A percentile compares a stretch with the other conserved stretches of the same genome.
These are phyloP conservation scores for Penicillium sp. DNA, from an alignment of 2,329 filamentous ascomycete species.

Conservation along the genomic window DNA sequence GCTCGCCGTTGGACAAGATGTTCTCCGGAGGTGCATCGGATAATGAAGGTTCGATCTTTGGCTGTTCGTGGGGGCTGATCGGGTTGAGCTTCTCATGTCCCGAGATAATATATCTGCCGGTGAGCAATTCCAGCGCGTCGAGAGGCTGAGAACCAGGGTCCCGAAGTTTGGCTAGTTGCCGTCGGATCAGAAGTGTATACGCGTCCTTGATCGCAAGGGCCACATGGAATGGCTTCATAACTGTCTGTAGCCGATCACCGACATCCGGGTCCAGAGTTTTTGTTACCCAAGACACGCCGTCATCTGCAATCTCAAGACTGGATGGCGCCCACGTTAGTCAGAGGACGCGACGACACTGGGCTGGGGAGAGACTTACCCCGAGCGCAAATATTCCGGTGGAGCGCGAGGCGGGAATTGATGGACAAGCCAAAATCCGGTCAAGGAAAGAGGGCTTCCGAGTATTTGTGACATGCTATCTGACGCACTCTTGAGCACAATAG, in stretches of 20 bases:
- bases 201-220: conserved; percentile 38
- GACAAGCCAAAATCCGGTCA: conserved; percentile 62
- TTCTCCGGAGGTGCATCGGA: conserved; percentile 17
- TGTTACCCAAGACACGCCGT: conserved; percentile 31
- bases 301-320: conserved; percentile 33
- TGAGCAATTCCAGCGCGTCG: conserved; percentile 17
- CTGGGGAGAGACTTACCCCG: conserved; percentile 53
- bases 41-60: conserved; percentile 21
- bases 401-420: conserved; percentile 61
- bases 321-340: conserved; percentile 18
- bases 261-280: conserved; percentile 32
- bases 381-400: conserved; percentile 61
- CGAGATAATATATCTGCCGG: conserved; percentile 14
- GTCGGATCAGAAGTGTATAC: conserved; percentile 32
- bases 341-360: background rate
- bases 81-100: conserved; percentile 20
- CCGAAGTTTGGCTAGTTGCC: conserved; percentile 31
- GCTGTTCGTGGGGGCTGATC: conserved; percentile 20
- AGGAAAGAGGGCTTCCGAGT: conserved; percentile 52
- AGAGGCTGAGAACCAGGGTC: conserved; percentile 17
- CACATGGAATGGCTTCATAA: conserved; percentile 35
- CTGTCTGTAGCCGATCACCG: conserved; percentile 33
- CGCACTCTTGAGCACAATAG: conserved; percentile 47
- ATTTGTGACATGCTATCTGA: conserved; percentile 46
- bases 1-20: conserved; percentile 16